phyloP scores from a whole-genome alignment of 306 rosid species.

The Casuarina glauca region DNA sequence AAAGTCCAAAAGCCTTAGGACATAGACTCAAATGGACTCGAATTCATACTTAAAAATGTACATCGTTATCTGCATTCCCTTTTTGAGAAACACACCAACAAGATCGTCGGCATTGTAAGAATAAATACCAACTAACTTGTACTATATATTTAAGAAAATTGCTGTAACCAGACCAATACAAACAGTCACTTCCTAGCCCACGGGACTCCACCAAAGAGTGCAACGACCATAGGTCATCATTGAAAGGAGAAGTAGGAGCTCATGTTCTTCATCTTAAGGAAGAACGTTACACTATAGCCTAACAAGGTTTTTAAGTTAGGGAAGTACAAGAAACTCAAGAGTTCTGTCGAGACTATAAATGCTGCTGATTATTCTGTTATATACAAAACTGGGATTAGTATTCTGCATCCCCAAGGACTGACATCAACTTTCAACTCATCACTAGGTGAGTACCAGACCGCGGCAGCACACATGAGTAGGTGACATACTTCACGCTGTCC shows the following conservation, averaged over 20 bases:
- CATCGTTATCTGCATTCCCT: too few species aligned
- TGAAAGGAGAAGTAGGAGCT: not conserved
- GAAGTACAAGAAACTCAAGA: not conserved
- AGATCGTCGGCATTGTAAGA: not conserved
- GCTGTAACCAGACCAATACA: not conserved
- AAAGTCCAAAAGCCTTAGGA: too few species aligned
- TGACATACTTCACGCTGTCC: conserved; percentile 88
- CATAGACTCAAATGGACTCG: too few species aligned
- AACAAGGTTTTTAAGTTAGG: not conserved
- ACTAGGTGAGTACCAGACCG: conserved; percentile 64
- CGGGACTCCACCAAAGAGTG: not conserved
- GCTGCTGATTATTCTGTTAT: conserved; percentile 21
- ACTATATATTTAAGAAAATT: not conserved
- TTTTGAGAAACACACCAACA: too few species aligned
- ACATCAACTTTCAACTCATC: conserved; percentile 45
- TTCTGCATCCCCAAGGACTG: not conserved
- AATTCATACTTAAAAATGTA: too few species aligned
- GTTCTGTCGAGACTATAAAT: not conserved
- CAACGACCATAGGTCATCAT: not conserved
- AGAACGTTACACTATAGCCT: not conserved
- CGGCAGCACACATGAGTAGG: conserved; percentile 91
- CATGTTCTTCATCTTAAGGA: not conserved
- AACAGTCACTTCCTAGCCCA: too few species aligned
- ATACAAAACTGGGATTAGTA: conserved; percentile 36
- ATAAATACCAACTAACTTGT: not conserved